Evolutionary conservation across 2,329 filamentous ascomycete species (phyloP), one percentile per base, ranked within the genome.

Genomic region (Diatrype stigma): DNA sequence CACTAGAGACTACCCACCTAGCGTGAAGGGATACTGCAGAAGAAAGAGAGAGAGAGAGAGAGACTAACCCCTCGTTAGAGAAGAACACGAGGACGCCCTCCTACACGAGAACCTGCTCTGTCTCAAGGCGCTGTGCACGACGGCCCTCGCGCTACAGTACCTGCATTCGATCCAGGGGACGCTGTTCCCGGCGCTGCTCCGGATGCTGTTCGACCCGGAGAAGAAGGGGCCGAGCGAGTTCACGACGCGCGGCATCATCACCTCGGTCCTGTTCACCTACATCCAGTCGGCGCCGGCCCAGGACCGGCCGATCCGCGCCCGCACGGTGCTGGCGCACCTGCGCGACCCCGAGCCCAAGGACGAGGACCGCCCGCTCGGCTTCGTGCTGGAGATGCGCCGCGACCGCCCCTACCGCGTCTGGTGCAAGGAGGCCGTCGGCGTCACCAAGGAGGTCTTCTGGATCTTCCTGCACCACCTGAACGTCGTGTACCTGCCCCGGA

Each of bases 401-500:
- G 83, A 90, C 46, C 82, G 93, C 0, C 93, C 93, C 1, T 99
- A 96, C 69, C 87, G 90, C 32, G 82, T 96, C 2, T 99, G 93
- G 93, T 90, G 87, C 71, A 94, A 92, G 69, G 94, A 99, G 71
- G 84, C 93, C 17, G 86, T 86, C 53, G 92, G 89, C 61, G 93
- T 97, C 45, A 96, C 92, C 40, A 96, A 96, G 69, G 93, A 99
- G 68, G 93, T 97, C 26, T 99, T 99, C 67, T 99, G 93, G 93
- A 97, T 97, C 66, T 99, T 97, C 73, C 78, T 97, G 49, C 93
- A 97, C 70, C 89, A 96, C 60, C 77, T 96, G 51, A 97, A 97
- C 62, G 86, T 96, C 44, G 81, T 97, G 35, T 80, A 90, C 21
- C 70, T 89, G 32, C 81, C 85, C 2, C 63, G 71, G 32, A 73